phyloP scores from a whole-genome alignment of 495 filamentous ascomycete species.

The Polyplosphaeria fusca region DNA sequence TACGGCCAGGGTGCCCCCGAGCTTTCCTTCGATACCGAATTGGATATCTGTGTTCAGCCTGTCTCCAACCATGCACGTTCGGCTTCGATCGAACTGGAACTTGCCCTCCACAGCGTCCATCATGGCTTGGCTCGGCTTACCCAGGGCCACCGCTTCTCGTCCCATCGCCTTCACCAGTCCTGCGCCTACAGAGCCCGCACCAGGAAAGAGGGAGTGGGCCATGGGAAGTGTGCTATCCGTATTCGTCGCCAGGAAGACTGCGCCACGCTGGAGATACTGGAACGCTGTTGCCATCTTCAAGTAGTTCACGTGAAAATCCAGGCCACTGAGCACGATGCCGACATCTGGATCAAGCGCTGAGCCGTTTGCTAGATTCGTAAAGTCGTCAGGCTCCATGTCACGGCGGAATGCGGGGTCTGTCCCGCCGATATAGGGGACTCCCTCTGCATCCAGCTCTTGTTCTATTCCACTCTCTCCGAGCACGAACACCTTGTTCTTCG shows the following conservation, averaged over 20 bases:
- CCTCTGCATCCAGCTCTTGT: constrained; percentile 74
- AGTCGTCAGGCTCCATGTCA: constrained; percentile 76
- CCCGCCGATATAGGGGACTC: constrained; percentile 78
- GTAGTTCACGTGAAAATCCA: constrained; percentile 94
- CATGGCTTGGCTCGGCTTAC: constrained; percentile 97
- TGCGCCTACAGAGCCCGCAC: constrained; percentile 78
- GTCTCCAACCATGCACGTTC: constrained; percentile 95
- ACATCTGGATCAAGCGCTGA: constrained; percentile 80
- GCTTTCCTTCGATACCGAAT: constrained; percentile 85
- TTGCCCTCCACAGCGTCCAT: constrained; percentile 98
- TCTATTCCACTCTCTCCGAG: constrained; percentile 91
- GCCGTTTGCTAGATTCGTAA: constrained; percentile 68
- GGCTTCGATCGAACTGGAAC: constrained; percentile 77
- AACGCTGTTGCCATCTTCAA: constrained; percentile 79
- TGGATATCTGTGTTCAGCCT: constrained; percentile 91
- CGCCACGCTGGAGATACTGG: constrained; percentile 79
- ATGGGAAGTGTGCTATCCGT: constrained; percentile 81
- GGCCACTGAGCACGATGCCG: constrained; percentile 79
- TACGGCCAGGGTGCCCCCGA: constrained; percentile 89
- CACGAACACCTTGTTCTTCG: constrained; percentile 89
- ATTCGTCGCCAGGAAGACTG: constrained; percentile 93
- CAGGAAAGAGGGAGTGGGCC: constrained; percentile 78
- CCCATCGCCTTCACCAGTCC: constrained; percentile 72
- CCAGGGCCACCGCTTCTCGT: constrained; percentile 68
- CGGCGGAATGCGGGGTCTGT: constrained; percentile 76